Evolutionary conservation across 495 filamentous ascomycete genomes (phyloP), one percentile per base, ranked within the genome.

Genomic region (Cercophora sp.): DNA sequence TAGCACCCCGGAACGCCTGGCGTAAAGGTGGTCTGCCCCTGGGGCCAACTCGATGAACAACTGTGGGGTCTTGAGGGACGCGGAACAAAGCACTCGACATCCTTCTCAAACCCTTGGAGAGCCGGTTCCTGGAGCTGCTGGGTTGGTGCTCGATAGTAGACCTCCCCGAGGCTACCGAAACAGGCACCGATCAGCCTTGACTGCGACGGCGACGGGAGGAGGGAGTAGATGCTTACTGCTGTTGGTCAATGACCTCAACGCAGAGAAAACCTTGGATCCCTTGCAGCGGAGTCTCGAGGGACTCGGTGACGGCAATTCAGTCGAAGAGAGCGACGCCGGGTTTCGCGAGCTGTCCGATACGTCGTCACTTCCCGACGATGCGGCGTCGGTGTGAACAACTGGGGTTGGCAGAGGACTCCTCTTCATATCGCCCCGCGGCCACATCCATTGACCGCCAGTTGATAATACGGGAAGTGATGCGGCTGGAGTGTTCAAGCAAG

Each of bases 161-260:
- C 52, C 62, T 66, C 22, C 64, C 49, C 45, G 56, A 55, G 44
- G 59, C 56, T 71, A 51, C 52, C 57, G 52, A 15, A 9, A 32
- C 34, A 26, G 50, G 40, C 29, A 32, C 8, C 29, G 13, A 32
- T 20, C 32, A 58, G 46, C 44, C 48, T 5, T 1, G 3, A 20
- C 40, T 22, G 32, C 5, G 8, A 25, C 24, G 37, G n/a, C 18
- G 20, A 13, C 31, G 37, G 22, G 39, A 39, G 3, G 0, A 11
- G 8, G 9, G 8, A n/a, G 10, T 8, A n/a, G 36, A 8, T 16
- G 48, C 70, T 51, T 58, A 75, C 75, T 59, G 44, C 60, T 75
- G 51, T 71, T 74, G 13, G 70, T 74, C 34, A 78, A 59, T 15
- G 75, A 73, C 25, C 69, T 72, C 32, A 80, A 51, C 19, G 67